Evolutionary conservation across 2,329 filamentous ascomycete genomes (phyloP).

Genomic region (Lomentospora prolificans): DNA sequence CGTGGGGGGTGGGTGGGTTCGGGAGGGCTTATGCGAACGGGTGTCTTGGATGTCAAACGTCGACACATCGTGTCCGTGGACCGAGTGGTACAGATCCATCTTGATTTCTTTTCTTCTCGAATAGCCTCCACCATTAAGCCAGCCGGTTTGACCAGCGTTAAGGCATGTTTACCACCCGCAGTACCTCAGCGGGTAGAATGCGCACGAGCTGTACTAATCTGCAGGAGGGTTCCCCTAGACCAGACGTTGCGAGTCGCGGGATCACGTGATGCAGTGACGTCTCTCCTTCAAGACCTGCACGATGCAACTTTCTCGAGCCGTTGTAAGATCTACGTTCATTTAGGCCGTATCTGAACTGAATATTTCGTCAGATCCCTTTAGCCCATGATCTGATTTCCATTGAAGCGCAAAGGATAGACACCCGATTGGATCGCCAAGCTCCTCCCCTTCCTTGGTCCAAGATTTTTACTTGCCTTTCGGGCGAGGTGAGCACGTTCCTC

Average conservation of each 20-base stretch:
- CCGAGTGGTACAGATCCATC: constrained; percentile 47
- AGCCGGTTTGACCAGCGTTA: background rate
- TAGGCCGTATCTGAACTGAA: background rate
- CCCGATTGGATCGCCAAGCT: background rate
- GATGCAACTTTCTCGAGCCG: background rate
- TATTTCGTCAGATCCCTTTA: background rate
- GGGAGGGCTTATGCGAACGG: constrained; percentile 29
- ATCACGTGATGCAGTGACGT: constrained; percentile 9
- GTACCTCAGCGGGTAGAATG: background rate
- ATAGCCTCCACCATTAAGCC: background rate
- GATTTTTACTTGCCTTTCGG: background rate
- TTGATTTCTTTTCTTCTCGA: too few species aligned
- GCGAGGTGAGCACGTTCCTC: background rate
- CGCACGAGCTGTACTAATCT: background rate
- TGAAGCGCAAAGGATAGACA: background rate
- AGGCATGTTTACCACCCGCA: too few species aligned
- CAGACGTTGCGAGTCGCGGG: background rate
- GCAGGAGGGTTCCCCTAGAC: background rate
- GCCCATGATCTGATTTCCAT: background rate
- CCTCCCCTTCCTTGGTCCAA: too few species aligned
- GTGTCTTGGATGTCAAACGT: constrained; percentile 48
- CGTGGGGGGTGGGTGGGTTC: constrained; percentile 1
- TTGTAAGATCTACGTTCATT: background rate
- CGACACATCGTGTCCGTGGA: constrained; percentile 50
- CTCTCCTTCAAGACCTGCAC: background rate